These are phyloP conservation scores for Cryptomeria japonica DNA, from an alignment of 75 land plant species.

Conservation along the genomic window DNA sequence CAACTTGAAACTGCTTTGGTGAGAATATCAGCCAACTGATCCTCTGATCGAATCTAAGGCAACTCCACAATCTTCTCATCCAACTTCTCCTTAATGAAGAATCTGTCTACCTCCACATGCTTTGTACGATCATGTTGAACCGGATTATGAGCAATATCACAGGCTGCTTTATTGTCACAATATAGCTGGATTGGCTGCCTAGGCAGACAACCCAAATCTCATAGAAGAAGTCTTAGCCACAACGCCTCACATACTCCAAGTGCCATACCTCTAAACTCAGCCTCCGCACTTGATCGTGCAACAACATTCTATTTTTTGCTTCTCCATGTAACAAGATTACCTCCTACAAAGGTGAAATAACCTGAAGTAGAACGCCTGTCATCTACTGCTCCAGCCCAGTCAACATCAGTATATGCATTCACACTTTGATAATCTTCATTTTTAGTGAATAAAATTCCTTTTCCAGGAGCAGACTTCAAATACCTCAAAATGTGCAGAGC, in stretches of 20 bases:
- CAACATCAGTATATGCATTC: slow-evolving; percentile 14
- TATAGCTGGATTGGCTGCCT: background rate
- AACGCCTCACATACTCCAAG: slow-evolving; percentile 6
- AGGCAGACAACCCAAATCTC: background rate
- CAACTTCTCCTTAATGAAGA: background rate
- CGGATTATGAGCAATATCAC: slow-evolving; percentile 18
- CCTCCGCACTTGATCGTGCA: background rate
- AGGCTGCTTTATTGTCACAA: slow-evolving; percentile 17
- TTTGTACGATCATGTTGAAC: slow-evolving; percentile 6
- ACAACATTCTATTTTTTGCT: no score
- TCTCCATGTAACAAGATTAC: no score
- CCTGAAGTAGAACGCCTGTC: slow-evolving; percentile 22
- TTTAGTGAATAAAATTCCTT: background rate
- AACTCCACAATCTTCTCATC: background rate
- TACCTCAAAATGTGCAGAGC: slow-evolving; percentile 15
- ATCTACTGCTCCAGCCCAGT: slow-evolving; percentile 6
- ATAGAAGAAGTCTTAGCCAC: slow-evolving; percentile 14
- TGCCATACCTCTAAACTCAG: slow-evolving; percentile 27
- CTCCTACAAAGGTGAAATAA: no score
- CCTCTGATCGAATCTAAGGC: background rate
- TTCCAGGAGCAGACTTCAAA: slow-evolving; percentile 13
- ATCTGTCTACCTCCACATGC: background rate
- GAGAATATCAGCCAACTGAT: background rate
- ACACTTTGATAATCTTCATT: background rate
- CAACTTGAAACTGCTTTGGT: background rate